Base-by-base conservation (phyloP, 2,329 filamentous ascomycete species). In the Phialophora expanda region DNA sequence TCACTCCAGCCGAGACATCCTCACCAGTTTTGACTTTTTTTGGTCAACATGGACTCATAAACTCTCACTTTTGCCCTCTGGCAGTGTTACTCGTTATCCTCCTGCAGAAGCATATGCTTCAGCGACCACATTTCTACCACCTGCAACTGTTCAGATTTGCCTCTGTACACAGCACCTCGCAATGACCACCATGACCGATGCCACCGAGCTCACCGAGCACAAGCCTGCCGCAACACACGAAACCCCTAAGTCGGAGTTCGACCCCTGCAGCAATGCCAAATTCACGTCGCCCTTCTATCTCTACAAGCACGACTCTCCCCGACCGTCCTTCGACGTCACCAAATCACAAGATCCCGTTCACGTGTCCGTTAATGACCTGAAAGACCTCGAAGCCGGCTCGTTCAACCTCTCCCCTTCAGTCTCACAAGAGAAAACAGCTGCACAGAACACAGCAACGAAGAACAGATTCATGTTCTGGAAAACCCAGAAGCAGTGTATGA, bases 281-380 rank as follows among this genome's bases (percentile, higher is more conserved):
- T 77, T 78, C 14, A 77, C 70, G 63, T 81, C 79, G 1, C 78
- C 79, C 1, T 81, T 81, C 71, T 81, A 81, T 69, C 79, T 81
- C 68, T 75, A 75, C 67, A 75, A 75, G 28, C 78, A 81, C 72
- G 76, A 76, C 28, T 74, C 70, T 24, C 74, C 75, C 24, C 72
- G 73, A 56, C 70, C 73, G 5, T 76, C 74, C 20, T 67, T 74
- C 53, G 75, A 76, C 53, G 57, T 63, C 28, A 54, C 66, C 70
- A 66, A 67, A 66, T n/a, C 48, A n/a, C 32, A 69, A 67, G 51
- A 22, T 30, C 62, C 65, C 28, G 60, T 50, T 20, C 46, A 62
- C 30, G 69, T 68, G 59, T 69, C 41, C 22, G 30, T 74, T 24
- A 22, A 28, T 12, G 48, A 24, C 30, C 71, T 44, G 5, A 44